Evolutionary conservation across 371 early-diverging fungal genomes (phyloP), one percentile per base, ranked within the genome.

Genomic region (Lichtheimia ornata): DNA sequence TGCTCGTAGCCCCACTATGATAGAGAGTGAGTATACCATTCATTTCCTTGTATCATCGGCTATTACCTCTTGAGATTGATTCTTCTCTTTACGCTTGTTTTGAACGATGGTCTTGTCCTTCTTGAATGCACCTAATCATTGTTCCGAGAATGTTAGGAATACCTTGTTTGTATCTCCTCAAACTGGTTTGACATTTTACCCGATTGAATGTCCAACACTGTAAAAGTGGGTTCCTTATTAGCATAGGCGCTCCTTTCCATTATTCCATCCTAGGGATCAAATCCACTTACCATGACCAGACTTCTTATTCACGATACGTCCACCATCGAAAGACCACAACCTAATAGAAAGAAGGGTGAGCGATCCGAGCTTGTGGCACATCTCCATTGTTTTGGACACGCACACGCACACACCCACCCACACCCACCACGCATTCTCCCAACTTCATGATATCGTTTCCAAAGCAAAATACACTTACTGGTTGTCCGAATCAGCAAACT

Each of bases 401-500:
- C 35, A 35, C 35, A 11, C 35, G 9, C 35, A 35, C 35, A 11
- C 35, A 35, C 35, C 1, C 35, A 35, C 35, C 4, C 35, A 9
- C 35, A 35, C 35, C 5, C 7, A 28, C 28, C 35, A 35, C 11
- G 35, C 9, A 9, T 6, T 35, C 11, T 2, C 47, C 47, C 14
- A 47, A 22, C 22, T 22, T 2, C 22, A 22, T 2, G 2, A 22
- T 22, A 22, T 22, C 22, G 22, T 22, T 22, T 22, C 22, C 22
- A 2, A 47, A 47, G 7, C 4, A 47, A 9, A 56, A 2, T 17
- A 13, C 15, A 64, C 73, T 67, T 71, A 80, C 81, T 80, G 81
- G 58, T 76, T 80, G 42, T 80, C 77, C 15, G 75, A 74, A 59
- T 80, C 81, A 56, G 73, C 61, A 50, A 80, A 80, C 49, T 80